Percentiles rank a stretch among this genome's conserved stretches.
Evolutionary conservation across 352 stramenopile species (phyloP).

Genomic region (Phytophthora melonis): DNA sequence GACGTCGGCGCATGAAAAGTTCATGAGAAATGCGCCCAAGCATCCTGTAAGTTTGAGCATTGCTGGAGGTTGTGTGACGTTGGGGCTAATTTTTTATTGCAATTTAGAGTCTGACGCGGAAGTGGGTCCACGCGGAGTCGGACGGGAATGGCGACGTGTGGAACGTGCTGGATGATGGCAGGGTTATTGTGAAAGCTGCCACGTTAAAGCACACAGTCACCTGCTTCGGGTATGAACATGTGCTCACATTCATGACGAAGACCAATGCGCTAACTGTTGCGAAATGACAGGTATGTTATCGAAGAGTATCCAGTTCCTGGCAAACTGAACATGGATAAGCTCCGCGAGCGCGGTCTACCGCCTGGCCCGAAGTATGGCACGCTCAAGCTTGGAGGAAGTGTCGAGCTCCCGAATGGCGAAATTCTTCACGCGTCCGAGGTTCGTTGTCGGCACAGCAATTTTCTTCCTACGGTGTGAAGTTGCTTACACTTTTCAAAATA

Average conservation of each 20-base stretch:
- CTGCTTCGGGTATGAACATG: conserved; percentile 71
- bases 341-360: conserved; percentile 83
- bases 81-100: conserved; percentile 4
- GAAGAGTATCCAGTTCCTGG: conserved; percentile 80
- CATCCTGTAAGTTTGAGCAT: conserved; percentile 57
- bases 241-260: neutral
- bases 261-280: conserved; percentile 4
- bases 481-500: neutral
- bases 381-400: conserved; percentile 89
- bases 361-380: conserved; percentile 90
- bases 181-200: conserved; percentile 67
- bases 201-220: conserved; percentile 83
- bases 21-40: conserved; percentile 61
- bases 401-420: conserved; percentile 85
- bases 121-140: conserved; percentile 65
- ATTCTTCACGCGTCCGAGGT: conserved; percentile 86
- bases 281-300: conserved; percentile 69
- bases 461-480: neutral
- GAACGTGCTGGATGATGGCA: conserved; percentile 78
- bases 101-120: conserved; percentile 53
- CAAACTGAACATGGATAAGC: conserved; percentile 87
- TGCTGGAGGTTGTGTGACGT: neutral
- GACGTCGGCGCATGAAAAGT: conserved; percentile 65
- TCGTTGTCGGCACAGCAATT: neutral
- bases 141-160: conserved; percentile 71